phyloP scores from a whole-genome alignment of 2,329 filamentous ascomycete genomes.

The Stemphylium lycopersici region DNA sequence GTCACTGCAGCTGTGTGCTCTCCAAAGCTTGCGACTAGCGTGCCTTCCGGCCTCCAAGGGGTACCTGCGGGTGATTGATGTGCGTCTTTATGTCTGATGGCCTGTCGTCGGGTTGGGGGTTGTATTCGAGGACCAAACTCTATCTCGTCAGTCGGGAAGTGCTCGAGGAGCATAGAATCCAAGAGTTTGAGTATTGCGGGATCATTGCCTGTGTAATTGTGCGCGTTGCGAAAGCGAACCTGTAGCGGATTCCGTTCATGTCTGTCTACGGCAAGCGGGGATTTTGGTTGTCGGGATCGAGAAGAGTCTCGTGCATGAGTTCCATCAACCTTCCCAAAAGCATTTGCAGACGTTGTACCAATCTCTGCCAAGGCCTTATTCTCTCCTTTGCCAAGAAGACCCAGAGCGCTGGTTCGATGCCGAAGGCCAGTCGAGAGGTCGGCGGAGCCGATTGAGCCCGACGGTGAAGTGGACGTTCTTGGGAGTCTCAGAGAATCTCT shows the following conservation, averaged over 20 bases:
- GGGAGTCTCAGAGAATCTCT: constrained; percentile 41
- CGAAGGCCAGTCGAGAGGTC: constrained; percentile 48
- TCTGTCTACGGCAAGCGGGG: constrained; percentile 40
- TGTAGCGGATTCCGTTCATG: constrained; percentile 41
- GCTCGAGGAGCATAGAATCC: constrained; percentile 80
- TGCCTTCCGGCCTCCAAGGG: constrained; percentile 83
- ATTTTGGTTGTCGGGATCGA: constrained; percentile 35
- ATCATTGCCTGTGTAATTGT: constrained; percentile 84
- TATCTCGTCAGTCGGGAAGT: constrained; percentile 64
- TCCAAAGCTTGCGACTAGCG: constrained; percentile 83
- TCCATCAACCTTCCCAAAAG: constrained; percentile 68
- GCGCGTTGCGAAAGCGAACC: constrained; percentile 66
- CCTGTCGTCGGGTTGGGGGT: constrained; percentile 62
- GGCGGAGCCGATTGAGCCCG: constrained; percentile 38
- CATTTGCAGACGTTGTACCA: constrained; percentile 67
- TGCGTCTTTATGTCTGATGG: constrained; percentile 61
- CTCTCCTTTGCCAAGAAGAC: constrained; percentile 64
- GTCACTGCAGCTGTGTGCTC: constrained; percentile 87
- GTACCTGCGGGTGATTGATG: constrained; percentile 58
- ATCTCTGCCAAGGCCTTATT: constrained; percentile 69
- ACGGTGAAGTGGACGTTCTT: constrained; percentile 37
- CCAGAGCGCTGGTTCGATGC: constrained; percentile 64
- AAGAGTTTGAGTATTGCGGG: constrained; percentile 68
- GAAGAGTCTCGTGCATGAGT: constrained; percentile 45
- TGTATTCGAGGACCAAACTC: constrained; percentile 82